Percentiles rank a stretch among this genome's conserved stretches.
phyloP scores from a whole-genome alignment of 352 stramenopile genomes.

The Phytophthora sp. region DNA sequence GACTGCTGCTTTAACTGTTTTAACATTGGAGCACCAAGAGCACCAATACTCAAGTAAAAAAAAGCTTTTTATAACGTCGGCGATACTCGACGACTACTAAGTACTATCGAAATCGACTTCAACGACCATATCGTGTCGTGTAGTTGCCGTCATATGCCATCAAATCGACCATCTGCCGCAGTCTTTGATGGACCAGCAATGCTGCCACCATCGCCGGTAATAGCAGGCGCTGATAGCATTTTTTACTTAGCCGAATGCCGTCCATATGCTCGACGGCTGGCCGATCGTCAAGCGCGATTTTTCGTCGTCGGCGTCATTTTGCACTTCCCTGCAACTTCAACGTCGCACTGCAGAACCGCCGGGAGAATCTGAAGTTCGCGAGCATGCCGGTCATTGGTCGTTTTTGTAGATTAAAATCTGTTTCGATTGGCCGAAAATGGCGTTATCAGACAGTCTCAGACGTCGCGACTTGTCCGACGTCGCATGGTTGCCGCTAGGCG shows the following conservation, averaged over 20 bases:
- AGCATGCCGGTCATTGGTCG: not conserved
- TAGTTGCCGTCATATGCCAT: no score
- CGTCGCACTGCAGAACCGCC: conserved; percentile 27
- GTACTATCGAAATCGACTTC: not conserved
- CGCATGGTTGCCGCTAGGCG: no score
- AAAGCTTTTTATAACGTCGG: no score
- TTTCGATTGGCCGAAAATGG: conserved; percentile 22
- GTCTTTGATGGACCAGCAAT: no score
- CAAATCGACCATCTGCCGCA: no score
- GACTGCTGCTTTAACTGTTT: no score
- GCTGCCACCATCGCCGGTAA: not conserved
- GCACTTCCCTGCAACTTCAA: conserved; percentile 64
- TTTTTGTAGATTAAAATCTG: not conserved
- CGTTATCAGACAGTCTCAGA: not conserved
- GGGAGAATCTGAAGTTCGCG: conserved; percentile 28
- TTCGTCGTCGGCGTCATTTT: conserved; percentile 67
- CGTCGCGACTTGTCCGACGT: not conserved
- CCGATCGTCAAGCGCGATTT: conserved; percentile 18
- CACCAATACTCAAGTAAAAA: no score
- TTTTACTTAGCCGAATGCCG: no score
- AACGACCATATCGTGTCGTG: no score
- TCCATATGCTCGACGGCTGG: no score
- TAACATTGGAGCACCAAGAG: no score
- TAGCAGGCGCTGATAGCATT: not conserved
- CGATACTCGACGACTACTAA: no score